Conservation (phyloP, 768 basidiomycete species). For the Pleurotus citrinopileatus region DNA sequence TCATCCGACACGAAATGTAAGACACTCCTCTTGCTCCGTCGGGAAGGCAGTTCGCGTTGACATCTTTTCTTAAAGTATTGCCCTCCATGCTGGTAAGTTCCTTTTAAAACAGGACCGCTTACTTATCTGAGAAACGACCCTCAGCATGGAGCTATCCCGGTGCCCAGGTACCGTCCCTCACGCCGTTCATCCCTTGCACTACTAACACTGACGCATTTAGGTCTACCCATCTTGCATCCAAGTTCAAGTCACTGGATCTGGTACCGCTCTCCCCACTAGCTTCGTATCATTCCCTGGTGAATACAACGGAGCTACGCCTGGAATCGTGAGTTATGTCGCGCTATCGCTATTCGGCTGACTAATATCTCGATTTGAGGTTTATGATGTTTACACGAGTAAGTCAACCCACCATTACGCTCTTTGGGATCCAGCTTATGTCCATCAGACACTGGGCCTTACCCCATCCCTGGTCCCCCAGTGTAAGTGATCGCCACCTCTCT, state of each 20-base stretch:
- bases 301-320: conserved; percentile 21
- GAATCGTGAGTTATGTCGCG: not conserved
- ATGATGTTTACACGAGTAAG: not conserved
- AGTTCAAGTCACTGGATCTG: conserved; percentile 42
- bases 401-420: not conserved
- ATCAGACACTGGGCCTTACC: not conserved
- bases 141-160: conserved; percentile 38
- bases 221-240: conserved; percentile 48
- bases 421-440: not conserved
- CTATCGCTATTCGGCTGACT: not conserved
- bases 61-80: no score
- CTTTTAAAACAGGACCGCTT: not conserved
- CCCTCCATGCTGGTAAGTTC: conserved; percentile 31
- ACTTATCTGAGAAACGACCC: no score
- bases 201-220: no score
- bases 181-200: no score
- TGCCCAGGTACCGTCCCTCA: conserved; percentile 17
- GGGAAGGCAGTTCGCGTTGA: no score
- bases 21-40: conserved; percentile 5
- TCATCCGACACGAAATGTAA: conserved; percentile 46
- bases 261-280: conserved; percentile 37
- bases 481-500: not conserved
- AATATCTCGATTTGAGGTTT: not conserved
- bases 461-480: not conserved
- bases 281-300: conserved; percentile 50